These are phyloP conservation scores for Chlorociboria aeruginascens DNA, from an alignment of 495 filamentous ascomycete genomes.

Conservation along the genomic window DNA sequence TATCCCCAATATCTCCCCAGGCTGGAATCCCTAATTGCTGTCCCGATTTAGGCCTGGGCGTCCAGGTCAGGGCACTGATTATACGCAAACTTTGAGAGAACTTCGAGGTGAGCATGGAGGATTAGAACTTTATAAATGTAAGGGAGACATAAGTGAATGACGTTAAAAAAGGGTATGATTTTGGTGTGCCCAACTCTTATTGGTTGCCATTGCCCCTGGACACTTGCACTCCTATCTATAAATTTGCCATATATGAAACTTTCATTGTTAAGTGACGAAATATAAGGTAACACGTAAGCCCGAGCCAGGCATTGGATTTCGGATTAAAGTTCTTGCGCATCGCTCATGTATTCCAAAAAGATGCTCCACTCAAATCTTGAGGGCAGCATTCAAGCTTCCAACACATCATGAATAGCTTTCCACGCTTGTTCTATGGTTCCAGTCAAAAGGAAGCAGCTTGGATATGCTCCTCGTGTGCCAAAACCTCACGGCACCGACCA, in stretches of 20 bases:
- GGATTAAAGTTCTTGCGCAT: conserved; percentile 1
- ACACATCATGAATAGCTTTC: conserved; percentile 12
- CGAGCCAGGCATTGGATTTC: background rate
- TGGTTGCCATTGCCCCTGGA: too few relatives aligned
- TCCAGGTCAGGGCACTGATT: background rate
- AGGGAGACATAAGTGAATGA: background rate
- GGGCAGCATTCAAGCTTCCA: background rate
- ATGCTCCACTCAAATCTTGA: background rate
- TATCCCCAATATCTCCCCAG: conserved; percentile 53
- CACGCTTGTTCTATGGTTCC: conserved; percentile 7
- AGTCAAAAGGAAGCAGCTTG: conserved; percentile 11
- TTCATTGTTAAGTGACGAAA: too few relatives aligned
- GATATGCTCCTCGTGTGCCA: conserved; percentile 16
- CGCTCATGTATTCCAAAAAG: too few relatives aligned
- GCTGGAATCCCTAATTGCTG: too few relatives aligned
- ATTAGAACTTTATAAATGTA: background rate
- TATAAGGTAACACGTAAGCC: background rate
- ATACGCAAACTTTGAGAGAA: conserved; percentile 3
- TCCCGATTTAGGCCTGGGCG: too few relatives aligned
- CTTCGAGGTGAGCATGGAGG: conserved; percentile 1
- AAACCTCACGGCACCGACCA: background rate
- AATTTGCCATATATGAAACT: too few relatives aligned
- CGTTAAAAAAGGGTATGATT: background rate
- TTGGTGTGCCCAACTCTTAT: too few relatives aligned
- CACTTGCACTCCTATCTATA: too few relatives aligned